These are phyloP conservation scores for Trichophyton mentagrophytes DNA, from an alignment of 2,329 filamentous ascomycete genomes.

Conservation along the genomic window DNA sequence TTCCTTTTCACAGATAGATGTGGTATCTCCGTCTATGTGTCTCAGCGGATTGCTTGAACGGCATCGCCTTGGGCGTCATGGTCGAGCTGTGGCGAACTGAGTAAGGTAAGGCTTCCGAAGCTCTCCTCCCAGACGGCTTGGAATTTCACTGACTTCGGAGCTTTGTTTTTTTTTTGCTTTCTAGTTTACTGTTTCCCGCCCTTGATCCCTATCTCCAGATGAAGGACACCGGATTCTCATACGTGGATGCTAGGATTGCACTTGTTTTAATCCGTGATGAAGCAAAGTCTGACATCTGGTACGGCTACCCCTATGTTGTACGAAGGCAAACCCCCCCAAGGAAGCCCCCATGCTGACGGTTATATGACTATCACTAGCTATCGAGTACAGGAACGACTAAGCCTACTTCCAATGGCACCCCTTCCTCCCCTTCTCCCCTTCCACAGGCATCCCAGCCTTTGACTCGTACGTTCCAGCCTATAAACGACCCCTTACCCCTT, in stretches of 20 bases:
- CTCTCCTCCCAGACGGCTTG: background rate
- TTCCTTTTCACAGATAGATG: background rate
- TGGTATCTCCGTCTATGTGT: background rate
- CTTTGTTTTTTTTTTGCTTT: background rate
- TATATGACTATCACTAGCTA: background rate
- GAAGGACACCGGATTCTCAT: background rate
- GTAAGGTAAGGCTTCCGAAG: background rate
- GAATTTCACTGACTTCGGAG: background rate
- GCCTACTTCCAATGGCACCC: constrained; percentile 26
- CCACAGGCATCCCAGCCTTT: constrained; percentile 44
- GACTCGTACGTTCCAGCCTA: constrained; percentile 38
- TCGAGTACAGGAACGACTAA: background rate
- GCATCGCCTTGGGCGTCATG: background rate
- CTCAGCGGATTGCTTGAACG: background rate
- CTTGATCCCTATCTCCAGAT: background rate
- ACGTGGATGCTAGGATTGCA: background rate
- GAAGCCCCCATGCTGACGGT: background rate
- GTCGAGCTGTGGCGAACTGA: background rate
- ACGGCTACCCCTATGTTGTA: background rate
- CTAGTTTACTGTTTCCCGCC: background rate
- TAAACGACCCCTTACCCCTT: background rate
- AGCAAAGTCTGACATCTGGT: background rate
- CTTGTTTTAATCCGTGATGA: background rate
- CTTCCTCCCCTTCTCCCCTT: constrained; percentile 34
- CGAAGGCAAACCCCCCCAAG: background rate